Evolutionary conservation across 2,329 filamentous ascomycete genomes (phyloP), one percentile per base, ranked within the genome.

Genomic region (Coniosporium tulheliwenetii): DNA sequence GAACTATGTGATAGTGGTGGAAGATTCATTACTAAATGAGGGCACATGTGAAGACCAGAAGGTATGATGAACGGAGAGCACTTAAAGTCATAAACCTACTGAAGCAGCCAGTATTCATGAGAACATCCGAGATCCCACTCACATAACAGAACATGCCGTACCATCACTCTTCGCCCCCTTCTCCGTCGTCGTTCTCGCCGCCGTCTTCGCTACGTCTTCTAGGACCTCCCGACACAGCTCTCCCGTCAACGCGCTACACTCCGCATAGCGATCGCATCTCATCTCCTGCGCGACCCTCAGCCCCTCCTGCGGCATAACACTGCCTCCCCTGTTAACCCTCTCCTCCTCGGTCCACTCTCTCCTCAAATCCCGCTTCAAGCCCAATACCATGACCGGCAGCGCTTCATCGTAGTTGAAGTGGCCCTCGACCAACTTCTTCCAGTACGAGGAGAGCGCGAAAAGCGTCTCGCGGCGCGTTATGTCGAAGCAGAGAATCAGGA

Each of bases 191-290:
- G 71, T 75, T 61, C 65, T 69, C n/a, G 67, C 74, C 3, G 71
- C 70, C 29, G 71, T 68, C 51, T 59, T 66, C 8, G 72, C 71
- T 14, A 79, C 62, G 52, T 79, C 75, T 50, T 79, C 73, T 43
- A 78, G 65, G 0, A 73, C 71, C 53, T 78, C 68, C 30, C 60
- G 59, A 47, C 75, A 70, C 33, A 79, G 56, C 56, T 77, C 70
- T 2, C 75, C 74, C 5, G 74, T 78, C 33, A 71, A 32, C 34
- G 75, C 73, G 45, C 71, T 76, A 47, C 75, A 79, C 51, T 79
- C 75, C 3, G 72, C 75, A 55, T 79, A 79, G 31, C 65, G 61
- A 60, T 79, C 75, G 52, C 69, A 74, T 16, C 72, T 61, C 58
- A 78, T 69, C 48, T 73, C 69, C 48, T 75, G 72, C 12, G 75